Conservation (phyloP, 805 yeast species). For the Lachancea quebecensis region DNA sequence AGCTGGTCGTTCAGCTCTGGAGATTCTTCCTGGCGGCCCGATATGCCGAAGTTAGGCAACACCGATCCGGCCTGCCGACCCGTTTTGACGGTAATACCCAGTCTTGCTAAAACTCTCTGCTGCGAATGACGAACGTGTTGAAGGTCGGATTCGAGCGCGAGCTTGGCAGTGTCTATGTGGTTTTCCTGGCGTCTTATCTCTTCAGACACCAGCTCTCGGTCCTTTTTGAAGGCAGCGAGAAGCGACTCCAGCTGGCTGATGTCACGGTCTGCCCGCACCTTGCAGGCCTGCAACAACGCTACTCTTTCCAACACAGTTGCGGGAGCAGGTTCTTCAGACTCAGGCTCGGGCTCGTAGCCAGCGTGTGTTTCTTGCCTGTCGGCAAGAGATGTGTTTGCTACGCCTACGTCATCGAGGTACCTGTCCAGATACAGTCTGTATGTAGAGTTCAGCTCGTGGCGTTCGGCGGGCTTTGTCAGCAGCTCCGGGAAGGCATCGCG, state of each 20-base stretch:
- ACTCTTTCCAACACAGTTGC: conserved; percentile 5
- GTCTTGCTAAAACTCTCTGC: conserved; percentile 12
- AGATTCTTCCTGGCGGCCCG: neutral
- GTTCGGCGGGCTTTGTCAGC: neutral
- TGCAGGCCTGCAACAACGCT: conserved; percentile 10
- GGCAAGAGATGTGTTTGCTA: conserved; percentile 17
- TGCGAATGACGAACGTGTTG: conserved; percentile 9
- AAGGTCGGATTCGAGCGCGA: conserved; percentile 12
- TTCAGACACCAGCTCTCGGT: conserved; percentile 18
- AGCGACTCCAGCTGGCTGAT: conserved; percentile 18
- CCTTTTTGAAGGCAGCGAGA: conserved; percentile 20
- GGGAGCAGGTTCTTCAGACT: neutral
- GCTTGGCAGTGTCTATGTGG: conserved; percentile 13
- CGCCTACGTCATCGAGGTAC: conserved; percentile 24
- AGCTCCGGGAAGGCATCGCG: neutral
- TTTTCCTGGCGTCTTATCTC: conserved; percentile 16
- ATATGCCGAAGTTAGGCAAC: conserved; percentile 11
- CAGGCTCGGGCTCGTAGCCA: neutral
- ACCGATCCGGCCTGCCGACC: neutral
- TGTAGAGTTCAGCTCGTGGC: conserved; percentile 10
- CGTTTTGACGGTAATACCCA: conserved; percentile 11
- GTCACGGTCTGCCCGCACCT: conserved; percentile 11
- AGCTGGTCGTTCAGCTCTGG: conserved; percentile 12
- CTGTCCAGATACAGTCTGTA: conserved; percentile 18
- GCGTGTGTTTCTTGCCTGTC: neutral